Evolutionary conservation across 441 rosid genomes (phyloP).

Genomic region (Eruca vesicaria): DNA sequence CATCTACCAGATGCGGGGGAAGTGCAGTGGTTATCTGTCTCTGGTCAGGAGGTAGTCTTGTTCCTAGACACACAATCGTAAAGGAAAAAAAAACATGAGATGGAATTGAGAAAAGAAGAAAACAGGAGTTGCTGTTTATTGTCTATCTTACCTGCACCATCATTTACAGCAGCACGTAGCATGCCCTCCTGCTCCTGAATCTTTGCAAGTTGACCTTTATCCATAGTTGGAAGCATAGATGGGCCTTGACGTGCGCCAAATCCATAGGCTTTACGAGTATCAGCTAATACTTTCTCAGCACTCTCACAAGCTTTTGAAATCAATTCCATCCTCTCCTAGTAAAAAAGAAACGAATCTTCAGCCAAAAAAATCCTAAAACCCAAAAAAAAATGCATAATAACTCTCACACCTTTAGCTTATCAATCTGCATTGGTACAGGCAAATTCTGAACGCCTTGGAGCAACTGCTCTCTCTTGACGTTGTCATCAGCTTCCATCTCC

Average conservation of each 20-base stretch:
- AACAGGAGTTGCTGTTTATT: too few relatives aligned
- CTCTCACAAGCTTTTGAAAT: conserved; percentile 90
- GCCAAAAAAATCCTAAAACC: neutral
- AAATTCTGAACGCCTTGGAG: conserved; percentile 86
- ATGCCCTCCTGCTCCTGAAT: conserved; percentile 86
- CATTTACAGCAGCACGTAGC: conserved; percentile 83
- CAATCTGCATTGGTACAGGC: conserved; percentile 69
- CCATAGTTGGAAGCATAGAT: conserved; percentile 71
- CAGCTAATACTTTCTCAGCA: conserved; percentile 86
- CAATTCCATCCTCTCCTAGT: conserved; percentile 80
- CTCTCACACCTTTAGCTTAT: conserved; percentile 66
- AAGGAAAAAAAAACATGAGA: neutral
- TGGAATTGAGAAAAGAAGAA: neutral
- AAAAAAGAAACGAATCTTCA: neutral
- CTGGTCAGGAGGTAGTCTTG: conserved; percentile 74
- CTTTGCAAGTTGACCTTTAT: conserved; percentile 88
- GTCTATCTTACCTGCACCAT: conserved; percentile 62
- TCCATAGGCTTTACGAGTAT: conserved; percentile 88
- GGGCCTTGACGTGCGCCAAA: conserved; percentile 87
- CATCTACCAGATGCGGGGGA: conserved; percentile 84
- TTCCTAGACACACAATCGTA: conserved; percentile 47
- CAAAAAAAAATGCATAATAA: neutral
- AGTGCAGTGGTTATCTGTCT: conserved; percentile 78
- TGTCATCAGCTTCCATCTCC: conserved; percentile 94
- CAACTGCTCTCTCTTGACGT: conserved; percentile 81